Percentiles rank a stretch among this genome's conserved stretches.
phyloP scores from a whole-genome alignment of 2,329 filamentous ascomycete genomes.

The Neofusicoccum ribis region DNA sequence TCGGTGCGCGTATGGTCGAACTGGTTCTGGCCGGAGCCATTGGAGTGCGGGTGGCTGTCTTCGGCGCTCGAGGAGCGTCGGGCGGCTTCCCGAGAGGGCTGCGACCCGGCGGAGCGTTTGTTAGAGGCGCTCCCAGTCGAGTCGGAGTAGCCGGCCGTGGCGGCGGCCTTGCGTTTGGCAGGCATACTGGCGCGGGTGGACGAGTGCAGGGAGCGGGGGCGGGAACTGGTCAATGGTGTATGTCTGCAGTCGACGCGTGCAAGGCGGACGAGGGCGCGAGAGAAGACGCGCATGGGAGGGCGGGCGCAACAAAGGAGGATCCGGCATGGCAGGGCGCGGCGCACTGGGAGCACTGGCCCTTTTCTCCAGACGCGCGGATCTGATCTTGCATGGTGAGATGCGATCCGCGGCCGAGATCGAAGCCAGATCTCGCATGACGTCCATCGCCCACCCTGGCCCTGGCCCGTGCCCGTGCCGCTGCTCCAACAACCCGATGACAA shows the following conservation, averaged over 20 bases:
- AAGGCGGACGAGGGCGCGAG: not conserved
- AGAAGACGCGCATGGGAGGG: not conserved
- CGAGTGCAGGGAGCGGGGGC: not conserved
- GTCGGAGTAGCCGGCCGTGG: slow-evolving; percentile 35
- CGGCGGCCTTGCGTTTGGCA: slow-evolving; percentile 34
- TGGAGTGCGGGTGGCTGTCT: slow-evolving; percentile 12
- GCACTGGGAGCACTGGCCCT: not conserved
- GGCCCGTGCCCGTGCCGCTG: too few species aligned
- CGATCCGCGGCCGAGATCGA: slow-evolving; percentile 18
- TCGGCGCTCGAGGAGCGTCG: not conserved
- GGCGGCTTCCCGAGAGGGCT: slow-evolving; percentile 30
- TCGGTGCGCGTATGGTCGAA: slow-evolving; percentile 40
- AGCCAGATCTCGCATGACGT: slow-evolving; percentile 7
- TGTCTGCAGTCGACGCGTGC: not conserved
- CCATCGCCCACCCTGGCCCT: not conserved
- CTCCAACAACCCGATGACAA: too few species aligned
- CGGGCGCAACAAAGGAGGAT: not conserved
- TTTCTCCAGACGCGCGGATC: slow-evolving; percentile 5
- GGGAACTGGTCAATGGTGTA: too few species aligned
- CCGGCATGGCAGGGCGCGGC: not conserved
- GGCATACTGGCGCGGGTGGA: slow-evolving; percentile 28
- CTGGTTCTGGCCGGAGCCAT: slow-evolving; percentile 16
- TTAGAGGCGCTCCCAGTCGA: slow-evolving; percentile 34
- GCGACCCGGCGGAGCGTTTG: slow-evolving; percentile 38
- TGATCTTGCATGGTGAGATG: slow-evolving; percentile 5